These are phyloP conservation scores for Trifolium dubium DNA, from an alignment of 306 rosid genomes.

Conservation along the genomic window DNA sequence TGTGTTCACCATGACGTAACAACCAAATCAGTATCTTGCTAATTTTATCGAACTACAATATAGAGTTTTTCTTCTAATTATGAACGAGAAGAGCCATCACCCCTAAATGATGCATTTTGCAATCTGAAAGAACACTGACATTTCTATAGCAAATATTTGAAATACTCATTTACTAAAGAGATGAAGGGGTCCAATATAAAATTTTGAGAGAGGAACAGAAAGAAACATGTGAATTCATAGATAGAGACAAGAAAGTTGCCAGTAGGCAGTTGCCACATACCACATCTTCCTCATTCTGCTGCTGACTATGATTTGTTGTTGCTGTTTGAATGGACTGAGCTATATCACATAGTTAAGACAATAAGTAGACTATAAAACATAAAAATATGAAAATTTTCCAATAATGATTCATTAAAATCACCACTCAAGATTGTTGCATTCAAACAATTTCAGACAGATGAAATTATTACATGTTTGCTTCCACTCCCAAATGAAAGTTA, in stretches of 20 bases:
- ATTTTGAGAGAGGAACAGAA: slow-evolving; percentile 26
- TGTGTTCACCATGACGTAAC: slow-evolving; percentile 15
- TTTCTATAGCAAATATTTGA: slow-evolving; percentile 13
- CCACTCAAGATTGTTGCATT: background rate
- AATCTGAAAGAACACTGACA: background rate
- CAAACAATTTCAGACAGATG: background rate
- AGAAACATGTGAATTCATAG: background rate
- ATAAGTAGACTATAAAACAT: slow-evolving; percentile 26
- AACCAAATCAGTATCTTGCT: slow-evolving; percentile 12
- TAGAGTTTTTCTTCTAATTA: background rate
- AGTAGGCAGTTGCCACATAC: slow-evolving; percentile 39
- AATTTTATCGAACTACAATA: slow-evolving; percentile 3
- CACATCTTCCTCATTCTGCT: slow-evolving; percentile 43
- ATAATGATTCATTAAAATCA: background rate
- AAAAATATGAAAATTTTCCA: background rate
- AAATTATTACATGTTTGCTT: too few species aligned
- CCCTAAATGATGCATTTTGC: slow-evolving; percentile 14
- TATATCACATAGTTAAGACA: slow-evolving; percentile 40
- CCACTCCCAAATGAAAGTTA: too few species aligned
- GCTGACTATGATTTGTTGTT: slow-evolving; percentile 39
- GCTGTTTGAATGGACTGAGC: slow-evolving; percentile 48
- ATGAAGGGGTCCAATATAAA: background rate
- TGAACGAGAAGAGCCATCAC: slow-evolving; percentile 9
- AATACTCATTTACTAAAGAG: background rate
- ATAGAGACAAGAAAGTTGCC: slow-evolving; percentile 3